A percentile compares a stretch with the other conserved stretches of the same genome.
Evolutionary conservation across 2,329 filamentous ascomycete genomes (phyloP).

Genomic region (Hypoxylon sp.): DNA sequence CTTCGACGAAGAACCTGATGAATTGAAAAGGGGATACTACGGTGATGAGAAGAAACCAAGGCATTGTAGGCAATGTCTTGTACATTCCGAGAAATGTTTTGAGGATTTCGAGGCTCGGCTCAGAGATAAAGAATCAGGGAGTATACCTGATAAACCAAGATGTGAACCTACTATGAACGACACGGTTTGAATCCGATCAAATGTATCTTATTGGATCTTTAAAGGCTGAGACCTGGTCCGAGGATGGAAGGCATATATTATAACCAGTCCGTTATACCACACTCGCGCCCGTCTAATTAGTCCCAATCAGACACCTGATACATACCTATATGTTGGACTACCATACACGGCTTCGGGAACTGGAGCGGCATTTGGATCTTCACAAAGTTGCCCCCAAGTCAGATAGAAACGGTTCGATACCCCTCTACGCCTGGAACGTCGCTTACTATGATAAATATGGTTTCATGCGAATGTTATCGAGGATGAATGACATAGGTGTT

Average conservation of each 20-base stretch:
- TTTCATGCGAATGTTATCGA: neutral
- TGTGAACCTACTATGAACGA: neutral
- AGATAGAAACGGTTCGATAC: neutral
- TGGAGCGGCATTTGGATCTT: neutral
- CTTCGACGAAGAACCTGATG: neutral
- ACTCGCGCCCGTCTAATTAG: neutral
- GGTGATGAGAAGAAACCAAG: neutral
- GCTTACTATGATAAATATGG: neutral
- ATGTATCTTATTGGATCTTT: neutral
- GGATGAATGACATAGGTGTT: neutral
- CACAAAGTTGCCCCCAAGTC: neutral
- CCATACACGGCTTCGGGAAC: neutral
- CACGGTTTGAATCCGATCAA: neutral
- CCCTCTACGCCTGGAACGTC: too few relatives aligned
- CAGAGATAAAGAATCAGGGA: neutral
- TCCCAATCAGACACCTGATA: neutral
- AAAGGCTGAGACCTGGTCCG: neutral
- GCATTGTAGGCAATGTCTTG: constrained; percentile 12
- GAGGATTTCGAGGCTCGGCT: constrained; percentile 24
- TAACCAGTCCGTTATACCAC: neutral
- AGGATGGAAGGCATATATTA: neutral
- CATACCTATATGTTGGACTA: too few relatives aligned
- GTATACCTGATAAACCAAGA: neutral
- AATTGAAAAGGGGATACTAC: neutral
- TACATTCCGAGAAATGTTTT: constrained; percentile 30